A percentile compares a stretch with the other conserved stretches of the same genome.
These are phyloP conservation scores for Penicillium taxi DNA, from an alignment of 495 filamentous ascomycete genomes.

Conservation along the genomic window DNA sequence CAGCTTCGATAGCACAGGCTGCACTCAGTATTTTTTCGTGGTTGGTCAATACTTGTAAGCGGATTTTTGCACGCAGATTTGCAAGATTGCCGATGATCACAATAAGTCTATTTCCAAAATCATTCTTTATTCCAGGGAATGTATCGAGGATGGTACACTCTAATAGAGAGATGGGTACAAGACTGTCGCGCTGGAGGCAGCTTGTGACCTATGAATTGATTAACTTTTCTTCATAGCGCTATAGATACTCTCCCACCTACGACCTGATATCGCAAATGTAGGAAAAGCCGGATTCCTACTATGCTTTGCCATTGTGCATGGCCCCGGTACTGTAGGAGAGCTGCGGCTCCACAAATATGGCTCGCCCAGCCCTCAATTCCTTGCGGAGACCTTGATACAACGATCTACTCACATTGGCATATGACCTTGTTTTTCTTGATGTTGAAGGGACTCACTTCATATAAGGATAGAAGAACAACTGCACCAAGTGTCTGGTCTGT, in stretches of 20 bases:
- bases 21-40: constrained; percentile 36
- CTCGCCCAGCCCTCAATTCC: constrained; percentile 49
- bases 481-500: constrained; percentile 56
- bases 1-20: constrained; percentile 43
- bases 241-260: too few relatives aligned
- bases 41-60: constrained; percentile 26
- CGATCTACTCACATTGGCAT: constrained; percentile 24
- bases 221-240: not conserved
- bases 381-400: constrained; percentile 37
- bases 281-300: constrained; percentile 48
- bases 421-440: too few relatives aligned
- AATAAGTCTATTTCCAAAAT: constrained; percentile 29
- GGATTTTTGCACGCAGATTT: constrained; percentile 39
- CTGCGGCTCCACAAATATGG: constrained; percentile 52
- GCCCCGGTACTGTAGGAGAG: constrained; percentile 50
- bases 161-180: constrained; percentile 28
- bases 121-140: constrained; percentile 20
- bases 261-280: constrained; percentile 46
- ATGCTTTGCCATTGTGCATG: constrained; percentile 44
- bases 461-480: constrained; percentile 49
- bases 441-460: constrained; percentile 28
- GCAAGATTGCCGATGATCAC: constrained; percentile 35
- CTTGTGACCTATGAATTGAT: constrained; percentile 24
- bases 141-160: constrained; percentile 30
- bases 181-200: constrained; percentile 30